Conservation (phyloP, 345 rosid species). For the Hibiscus tridactylites region DNA sequence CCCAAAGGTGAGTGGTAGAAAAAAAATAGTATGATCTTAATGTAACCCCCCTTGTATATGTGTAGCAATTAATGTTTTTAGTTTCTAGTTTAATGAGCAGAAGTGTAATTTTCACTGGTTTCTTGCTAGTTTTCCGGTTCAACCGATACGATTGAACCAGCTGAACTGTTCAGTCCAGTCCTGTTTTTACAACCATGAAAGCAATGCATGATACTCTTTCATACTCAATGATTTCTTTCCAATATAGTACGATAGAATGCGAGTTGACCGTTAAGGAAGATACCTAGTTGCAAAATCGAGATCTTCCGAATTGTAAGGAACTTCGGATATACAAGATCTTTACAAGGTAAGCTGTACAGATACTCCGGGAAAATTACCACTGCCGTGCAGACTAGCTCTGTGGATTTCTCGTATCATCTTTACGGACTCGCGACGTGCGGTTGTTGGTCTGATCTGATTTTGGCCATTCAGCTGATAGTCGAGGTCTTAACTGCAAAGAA, state of each 20-base stretch:
- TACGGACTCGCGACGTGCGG: neutral
- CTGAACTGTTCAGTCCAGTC: too few relatives aligned
- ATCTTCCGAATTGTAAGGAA: neutral
- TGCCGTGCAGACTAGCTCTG: neutral
- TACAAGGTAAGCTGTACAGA: neutral
- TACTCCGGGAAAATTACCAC: neutral
- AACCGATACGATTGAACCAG: too few relatives aligned
- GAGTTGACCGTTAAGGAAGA: neutral
- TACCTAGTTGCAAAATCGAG: constrained; percentile 8
- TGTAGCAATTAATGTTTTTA: neutral
- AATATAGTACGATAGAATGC: neutral
- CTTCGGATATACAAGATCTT: constrained; percentile 1
- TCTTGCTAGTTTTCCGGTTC: too few relatives aligned
- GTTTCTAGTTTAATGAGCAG: neutral
- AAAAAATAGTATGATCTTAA: neutral
- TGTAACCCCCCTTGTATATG: neutral
- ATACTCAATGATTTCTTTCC: neutral
- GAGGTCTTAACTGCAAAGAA: constrained; percentile 51
- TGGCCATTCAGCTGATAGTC: constrained; percentile 28
- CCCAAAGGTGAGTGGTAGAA: neutral
- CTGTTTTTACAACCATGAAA: neutral
- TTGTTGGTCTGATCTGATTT: constrained; percentile 18
- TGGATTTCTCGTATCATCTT: neutral
- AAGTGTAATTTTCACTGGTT: neutral
- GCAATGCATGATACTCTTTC: neutral